phyloP scores from a whole-genome alignment of 139 green algal genomes.

The Desmodesmus armatus region DNA sequence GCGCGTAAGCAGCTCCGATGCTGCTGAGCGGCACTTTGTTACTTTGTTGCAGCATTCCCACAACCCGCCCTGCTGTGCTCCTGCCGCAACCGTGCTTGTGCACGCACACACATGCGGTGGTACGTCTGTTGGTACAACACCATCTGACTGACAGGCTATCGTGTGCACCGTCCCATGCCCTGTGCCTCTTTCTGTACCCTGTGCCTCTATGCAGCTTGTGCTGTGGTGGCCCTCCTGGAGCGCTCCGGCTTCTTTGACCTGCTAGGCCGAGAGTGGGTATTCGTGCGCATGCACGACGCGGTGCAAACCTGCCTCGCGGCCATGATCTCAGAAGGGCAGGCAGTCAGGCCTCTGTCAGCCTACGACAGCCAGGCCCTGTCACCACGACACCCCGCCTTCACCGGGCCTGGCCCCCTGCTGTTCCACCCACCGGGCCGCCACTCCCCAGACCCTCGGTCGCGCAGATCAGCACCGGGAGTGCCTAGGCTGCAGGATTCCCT shows the following conservation, averaged over 20 bases:
- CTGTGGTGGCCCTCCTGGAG: conserved; percentile 44
- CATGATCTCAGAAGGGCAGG: conserved; percentile 2
- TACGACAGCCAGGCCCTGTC: conserved; percentile 9
- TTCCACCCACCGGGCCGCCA: not conserved
- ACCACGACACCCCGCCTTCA: not conserved
- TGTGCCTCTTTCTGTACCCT: not conserved
- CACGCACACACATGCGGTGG: too few relatives aligned
- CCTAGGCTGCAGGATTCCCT: not conserved
- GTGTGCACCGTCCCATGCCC: too few relatives aligned
- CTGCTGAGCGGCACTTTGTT: not conserved
- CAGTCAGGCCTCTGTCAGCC: not conserved
- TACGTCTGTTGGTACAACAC: too few relatives aligned
- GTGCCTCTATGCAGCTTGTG: not conserved
- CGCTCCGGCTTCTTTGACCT: conserved; percentile 36
- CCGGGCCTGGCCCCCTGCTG: not conserved
- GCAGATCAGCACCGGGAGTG: not conserved
- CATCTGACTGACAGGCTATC: too few relatives aligned
- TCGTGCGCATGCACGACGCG: conserved; percentile 60
- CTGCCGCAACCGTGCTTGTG: not conserved
- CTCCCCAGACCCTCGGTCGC: not conserved
- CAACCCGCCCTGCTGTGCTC: not conserved
- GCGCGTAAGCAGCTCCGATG: not conserved
- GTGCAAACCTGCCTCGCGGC: conserved; percentile 17
- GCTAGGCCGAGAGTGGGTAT: conserved; percentile 59
- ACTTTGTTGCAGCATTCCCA: not conserved